These are phyloP conservation scores for Colletotrichum liaoningense DNA, from an alignment of 2,329 filamentous ascomycete species.

Conservation along the genomic window DNA sequence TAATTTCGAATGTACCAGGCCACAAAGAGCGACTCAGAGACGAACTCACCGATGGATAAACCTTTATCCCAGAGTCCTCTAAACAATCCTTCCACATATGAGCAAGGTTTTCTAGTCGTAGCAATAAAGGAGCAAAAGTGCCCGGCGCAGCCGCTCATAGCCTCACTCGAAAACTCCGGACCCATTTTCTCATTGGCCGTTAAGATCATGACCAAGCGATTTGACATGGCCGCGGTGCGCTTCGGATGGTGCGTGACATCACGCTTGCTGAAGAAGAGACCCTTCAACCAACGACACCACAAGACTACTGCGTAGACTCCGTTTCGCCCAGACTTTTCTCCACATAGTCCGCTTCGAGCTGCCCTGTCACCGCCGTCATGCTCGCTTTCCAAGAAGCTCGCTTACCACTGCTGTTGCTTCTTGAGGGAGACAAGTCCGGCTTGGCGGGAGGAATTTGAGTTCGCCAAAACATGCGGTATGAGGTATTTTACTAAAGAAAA, in stretches of 20 bases:
- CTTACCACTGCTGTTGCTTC: neutral
- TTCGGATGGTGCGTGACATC: neutral
- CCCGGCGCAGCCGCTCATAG: neutral
- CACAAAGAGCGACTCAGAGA: neutral
- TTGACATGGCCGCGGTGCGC: neutral
- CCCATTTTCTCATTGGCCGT: neutral
- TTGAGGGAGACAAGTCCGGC: neutral
- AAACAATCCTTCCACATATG: neutral
- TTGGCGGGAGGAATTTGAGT: neutral
- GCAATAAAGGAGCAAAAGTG: neutral
- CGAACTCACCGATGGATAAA: neutral
- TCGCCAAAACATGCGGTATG: conserved; percentile 2
- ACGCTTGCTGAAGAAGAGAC: neutral
- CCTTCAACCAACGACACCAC: neutral
- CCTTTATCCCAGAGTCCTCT: neutral
- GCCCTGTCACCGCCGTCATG: neutral
- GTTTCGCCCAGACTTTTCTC: neutral
- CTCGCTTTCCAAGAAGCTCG: neutral
- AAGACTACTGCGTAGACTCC: neutral
- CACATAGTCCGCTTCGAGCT: neutral
- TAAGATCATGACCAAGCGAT: neutral
- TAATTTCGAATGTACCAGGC: neutral
- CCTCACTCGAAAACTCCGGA: neutral
- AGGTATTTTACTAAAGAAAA: conserved; percentile 11
- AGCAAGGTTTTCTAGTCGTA: neutral